Evolutionary conservation across 116 monocot genomes (phyloP).

Genomic region (Dioscorea cayenensis): DNA sequence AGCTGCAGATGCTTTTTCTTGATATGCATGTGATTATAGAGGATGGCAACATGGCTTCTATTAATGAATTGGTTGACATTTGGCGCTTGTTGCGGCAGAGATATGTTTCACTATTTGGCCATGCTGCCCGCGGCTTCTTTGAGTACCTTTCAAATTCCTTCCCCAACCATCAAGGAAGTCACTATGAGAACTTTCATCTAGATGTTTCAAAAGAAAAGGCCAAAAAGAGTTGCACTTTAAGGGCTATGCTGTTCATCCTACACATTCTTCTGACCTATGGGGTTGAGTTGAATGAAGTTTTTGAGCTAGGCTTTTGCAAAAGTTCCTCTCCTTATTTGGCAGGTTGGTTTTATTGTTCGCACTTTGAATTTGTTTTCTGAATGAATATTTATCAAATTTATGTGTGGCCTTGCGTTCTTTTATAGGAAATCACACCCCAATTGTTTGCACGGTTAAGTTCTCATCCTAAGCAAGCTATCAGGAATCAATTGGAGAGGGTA

Average conservation of each 20-base stretch:
- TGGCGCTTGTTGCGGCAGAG: slow-evolving; percentile 73
- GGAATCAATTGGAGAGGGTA: slow-evolving; percentile 64
- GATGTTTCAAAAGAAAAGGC: slow-evolving; percentile 38
- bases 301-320: slow-evolving; percentile 57
- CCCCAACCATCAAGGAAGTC: slow-evolving; percentile 24
- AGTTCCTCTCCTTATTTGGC: slow-evolving; percentile 80
- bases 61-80: slow-evolving; percentile 51
- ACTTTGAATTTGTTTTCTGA: not conserved
- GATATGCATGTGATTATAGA: slow-evolving; percentile 20
- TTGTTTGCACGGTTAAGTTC: slow-evolving; percentile 89
- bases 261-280: slow-evolving; percentile 87
- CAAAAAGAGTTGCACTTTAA: slow-evolving; percentile 41
- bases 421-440: slow-evolving; percentile 86
- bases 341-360: slow-evolving; percentile 31
- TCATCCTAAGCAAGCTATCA: slow-evolving; percentile 71
- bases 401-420: slow-evolving; percentile 6
- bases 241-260: slow-evolving; percentile 68
- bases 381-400: not conserved
- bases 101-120: slow-evolving; percentile 81
- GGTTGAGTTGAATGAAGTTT: slow-evolving; percentile 60
- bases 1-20: slow-evolving; percentile 51
- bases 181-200: slow-evolving; percentile 11
- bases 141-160: slow-evolving; percentile 76
- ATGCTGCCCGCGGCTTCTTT: slow-evolving; percentile 85
- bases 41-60: slow-evolving; percentile 22